Conservation (phyloP, 495 filamentous ascomycete genomes). For the Cudoniella acicularis region DNA sequence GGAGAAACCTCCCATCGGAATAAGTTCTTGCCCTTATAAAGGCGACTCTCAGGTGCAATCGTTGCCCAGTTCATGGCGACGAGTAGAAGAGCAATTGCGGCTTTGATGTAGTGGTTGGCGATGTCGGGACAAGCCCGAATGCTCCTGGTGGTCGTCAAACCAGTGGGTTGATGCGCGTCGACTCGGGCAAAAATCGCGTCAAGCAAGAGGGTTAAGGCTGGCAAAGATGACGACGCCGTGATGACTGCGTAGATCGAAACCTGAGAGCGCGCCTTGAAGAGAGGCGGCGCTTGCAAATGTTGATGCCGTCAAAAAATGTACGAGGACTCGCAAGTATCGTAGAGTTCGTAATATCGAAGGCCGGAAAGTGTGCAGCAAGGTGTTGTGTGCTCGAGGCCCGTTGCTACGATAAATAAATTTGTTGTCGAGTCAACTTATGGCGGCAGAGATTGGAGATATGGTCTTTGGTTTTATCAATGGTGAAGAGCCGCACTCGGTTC, state of each 20-base stretch:
- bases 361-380: not conserved
- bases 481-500: no score
- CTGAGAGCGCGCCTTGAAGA: not conserved
- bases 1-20: slow-evolving; percentile 21
- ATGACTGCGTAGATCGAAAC: not conserved
- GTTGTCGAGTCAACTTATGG: no score
- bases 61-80: slow-evolving; percentile 22
- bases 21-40: slow-evolving; percentile 20
- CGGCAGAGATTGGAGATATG: no score
- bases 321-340: no score
- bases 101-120: not conserved
- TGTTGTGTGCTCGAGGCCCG: not conserved
- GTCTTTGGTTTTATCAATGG: no score
- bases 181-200: not conserved
- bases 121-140: not conserved
- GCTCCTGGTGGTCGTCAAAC: not conserved
- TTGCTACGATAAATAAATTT: not conserved
- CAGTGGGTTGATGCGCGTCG: not conserved
- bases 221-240: not conserved
- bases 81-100: not conserved
- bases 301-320: no score
- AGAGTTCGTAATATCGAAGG: no score
- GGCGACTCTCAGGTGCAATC: slow-evolving; percentile 15
- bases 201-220: not conserved
- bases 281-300: no score